A percentile compares a stretch with the other conserved stretches of the same genome.
These are phyloP conservation scores for Claviceps sp. DNA, from an alignment of 2,329 filamentous ascomycete genomes.

Conservation along the genomic window DNA sequence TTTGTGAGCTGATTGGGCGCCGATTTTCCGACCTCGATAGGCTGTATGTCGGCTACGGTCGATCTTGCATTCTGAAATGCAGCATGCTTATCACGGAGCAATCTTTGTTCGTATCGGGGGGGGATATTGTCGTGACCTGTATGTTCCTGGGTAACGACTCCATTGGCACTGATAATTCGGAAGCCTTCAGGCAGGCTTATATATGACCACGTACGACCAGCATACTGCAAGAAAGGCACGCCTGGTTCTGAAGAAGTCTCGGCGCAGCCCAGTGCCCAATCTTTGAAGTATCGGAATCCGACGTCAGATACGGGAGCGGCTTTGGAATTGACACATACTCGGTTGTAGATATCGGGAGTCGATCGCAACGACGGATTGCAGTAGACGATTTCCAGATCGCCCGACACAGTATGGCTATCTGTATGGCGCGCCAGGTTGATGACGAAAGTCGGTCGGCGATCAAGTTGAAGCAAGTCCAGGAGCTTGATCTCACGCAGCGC, in stretches of 20 bases:
- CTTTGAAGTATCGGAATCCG: slow-evolving; percentile 3
- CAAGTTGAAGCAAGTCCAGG: slow-evolving; percentile 26
- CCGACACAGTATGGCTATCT: slow-evolving; percentile 2
- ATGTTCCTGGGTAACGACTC: slow-evolving; percentile 12
- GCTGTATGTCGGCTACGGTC: slow-evolving; percentile 1
- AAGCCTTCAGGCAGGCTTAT: slow-evolving; percentile 1
- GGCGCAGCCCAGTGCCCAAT: not conserved
- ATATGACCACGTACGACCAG: slow-evolving; percentile 4
- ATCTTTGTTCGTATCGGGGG: slow-evolving; percentile 1
- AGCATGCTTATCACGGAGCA: not conserved
- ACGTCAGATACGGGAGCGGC: not conserved
- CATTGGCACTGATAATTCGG: slow-evolving; percentile 4
- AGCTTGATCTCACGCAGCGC: slow-evolving; percentile 18
- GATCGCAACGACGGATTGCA: slow-evolving; percentile 17
- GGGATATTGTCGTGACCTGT: not conserved
- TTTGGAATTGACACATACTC: not conserved
- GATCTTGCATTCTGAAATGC: not conserved
- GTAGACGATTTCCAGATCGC: slow-evolving; percentile 17
- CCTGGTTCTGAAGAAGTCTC: not conserved
- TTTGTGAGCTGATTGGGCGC: slow-evolving; percentile 15
- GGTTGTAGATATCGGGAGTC: not conserved
- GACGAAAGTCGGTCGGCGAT: slow-evolving; percentile 29
- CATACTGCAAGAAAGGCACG: slow-evolving; percentile 4
- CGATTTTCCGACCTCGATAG: slow-evolving; percentile 7
- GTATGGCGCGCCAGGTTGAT: slow-evolving; percentile 12